Evolutionary conservation across 164 flowering plant genomes (phyloP).

Genomic region (Aristolochia fimbriata): DNA sequence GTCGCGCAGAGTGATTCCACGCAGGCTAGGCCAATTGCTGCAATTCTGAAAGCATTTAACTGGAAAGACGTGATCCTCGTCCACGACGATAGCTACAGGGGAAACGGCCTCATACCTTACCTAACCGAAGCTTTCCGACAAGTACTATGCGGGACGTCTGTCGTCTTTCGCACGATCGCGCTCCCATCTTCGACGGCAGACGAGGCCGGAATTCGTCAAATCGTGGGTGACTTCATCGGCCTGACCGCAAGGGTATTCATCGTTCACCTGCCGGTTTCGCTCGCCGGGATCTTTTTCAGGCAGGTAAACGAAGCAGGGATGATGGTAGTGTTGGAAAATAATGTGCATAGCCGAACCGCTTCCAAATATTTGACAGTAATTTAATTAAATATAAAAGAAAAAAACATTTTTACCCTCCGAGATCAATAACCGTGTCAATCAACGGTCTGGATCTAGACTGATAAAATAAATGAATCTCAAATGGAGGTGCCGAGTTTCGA

Average conservation of each 20-base stretch:
- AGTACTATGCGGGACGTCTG: too few species aligned
- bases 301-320: conserved; percentile 4
- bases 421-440: too few species aligned
- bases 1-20: conserved; percentile 8
- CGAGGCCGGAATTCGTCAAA: neutral
- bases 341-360: too few species aligned
- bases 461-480: too few species aligned
- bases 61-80: conserved; percentile 16
- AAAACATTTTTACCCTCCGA: too few species aligned
- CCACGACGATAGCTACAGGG: conserved; percentile 16
- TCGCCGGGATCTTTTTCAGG: conserved; percentile 1
- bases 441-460: too few species aligned
- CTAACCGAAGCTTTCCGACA: conserved; percentile 9
- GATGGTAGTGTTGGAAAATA: too few species aligned
- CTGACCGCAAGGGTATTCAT: conserved; percentile 10
- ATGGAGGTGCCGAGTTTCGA: too few species aligned
- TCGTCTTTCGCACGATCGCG: neutral
- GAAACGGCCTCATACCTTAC: conserved; percentile 14
- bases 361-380: too few species aligned
- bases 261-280: conserved; percentile 5
- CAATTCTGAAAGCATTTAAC: conserved; percentile 6
- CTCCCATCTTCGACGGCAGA: conserved; percentile 1
- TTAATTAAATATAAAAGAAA: too few species aligned
- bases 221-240: neutral
- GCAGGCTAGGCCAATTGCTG: conserved; percentile 19